A percentile compares a stretch with the other conserved stretches of the same genome.
These are phyloP conservation scores for Hypoxylon sp. DNA, from an alignment of 2,329 filamentous ascomycete species.

Conservation along the genomic window DNA sequence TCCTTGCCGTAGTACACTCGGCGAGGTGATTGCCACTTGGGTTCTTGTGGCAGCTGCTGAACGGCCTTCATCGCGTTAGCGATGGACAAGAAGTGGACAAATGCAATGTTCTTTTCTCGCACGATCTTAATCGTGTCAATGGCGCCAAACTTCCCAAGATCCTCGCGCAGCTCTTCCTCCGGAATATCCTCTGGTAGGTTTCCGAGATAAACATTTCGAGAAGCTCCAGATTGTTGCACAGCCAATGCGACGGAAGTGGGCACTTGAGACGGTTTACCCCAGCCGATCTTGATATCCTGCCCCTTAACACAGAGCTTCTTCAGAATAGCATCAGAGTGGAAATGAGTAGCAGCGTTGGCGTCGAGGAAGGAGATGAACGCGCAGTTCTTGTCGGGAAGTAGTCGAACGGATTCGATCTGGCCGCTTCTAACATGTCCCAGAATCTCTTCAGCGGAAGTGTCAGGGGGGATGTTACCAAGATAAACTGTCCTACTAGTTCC, in stretches of 20 bases:
- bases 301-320: slow-evolving; percentile 99
- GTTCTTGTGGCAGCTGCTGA: slow-evolving; percentile 92
- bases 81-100: slow-evolving; percentile 95
- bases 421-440: slow-evolving; percentile 95
- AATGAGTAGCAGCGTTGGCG: slow-evolving; percentile 96
- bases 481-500: slow-evolving; percentile 97
- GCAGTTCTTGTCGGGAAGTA: slow-evolving; percentile 99
- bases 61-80: slow-evolving; percentile 99
- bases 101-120: slow-evolving; percentile 96
- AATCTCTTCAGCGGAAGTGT: slow-evolving; percentile 97
- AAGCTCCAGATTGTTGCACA: slow-evolving; percentile 96
- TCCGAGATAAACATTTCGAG: slow-evolving; percentile 95
- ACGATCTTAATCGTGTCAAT: slow-evolving; percentile 99
- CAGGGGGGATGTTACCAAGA: slow-evolving; percentile 96
- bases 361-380: slow-evolving; percentile 99
- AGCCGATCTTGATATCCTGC: slow-evolving; percentile 99
- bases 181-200: slow-evolving; percentile 90
- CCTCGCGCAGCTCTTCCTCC: slow-evolving; percentile 93
- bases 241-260: slow-evolving; percentile 97
- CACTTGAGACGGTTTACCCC: slow-evolving; percentile 98
- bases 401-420: slow-evolving; percentile 97
- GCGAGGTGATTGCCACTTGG: slow-evolving; percentile 95
- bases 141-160: slow-evolving; percentile 93
- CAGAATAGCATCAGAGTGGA: slow-evolving; percentile 99
- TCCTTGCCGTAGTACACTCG: slow-evolving; percentile 99